Evolutionary conservation across 768 basidiomycete genomes (phyloP).

Genomic region (Pleurotus djamor): DNA sequence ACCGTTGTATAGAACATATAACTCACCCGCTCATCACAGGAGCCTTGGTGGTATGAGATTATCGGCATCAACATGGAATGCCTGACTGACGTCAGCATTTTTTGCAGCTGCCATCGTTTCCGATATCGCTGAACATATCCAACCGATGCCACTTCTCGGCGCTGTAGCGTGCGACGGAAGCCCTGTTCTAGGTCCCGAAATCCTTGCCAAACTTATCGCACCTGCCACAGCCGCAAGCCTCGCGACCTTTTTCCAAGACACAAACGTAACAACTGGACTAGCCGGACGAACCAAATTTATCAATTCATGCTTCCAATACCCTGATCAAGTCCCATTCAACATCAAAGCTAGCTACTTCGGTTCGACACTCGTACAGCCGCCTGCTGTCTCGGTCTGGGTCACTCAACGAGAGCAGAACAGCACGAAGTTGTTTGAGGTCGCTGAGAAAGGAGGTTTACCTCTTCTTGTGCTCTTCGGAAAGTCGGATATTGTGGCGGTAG

Average conservation of each 20-base stretch:
- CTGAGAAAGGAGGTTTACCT: constrained; percentile 21
- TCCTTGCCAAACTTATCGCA: constrained; percentile 16
- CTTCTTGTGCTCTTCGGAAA: constrained; percentile 17
- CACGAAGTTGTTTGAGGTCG: constrained; percentile 21
- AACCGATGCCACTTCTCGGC: constrained; percentile 26
- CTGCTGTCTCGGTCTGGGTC: constrained; percentile 16
- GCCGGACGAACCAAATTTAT: constrained; percentile 20
- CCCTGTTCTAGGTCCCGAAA: constrained; percentile 20
- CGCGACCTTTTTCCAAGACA: constrained; percentile 18
- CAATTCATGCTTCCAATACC: constrained; percentile 21
- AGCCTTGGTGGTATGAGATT: no score
- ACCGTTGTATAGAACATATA: no score
- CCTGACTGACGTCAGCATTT: no score
- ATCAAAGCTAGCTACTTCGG: constrained; percentile 22
- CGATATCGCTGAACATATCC: constrained; percentile 21
- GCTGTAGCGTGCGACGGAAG: constrained; percentile 23
- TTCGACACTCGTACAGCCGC: constrained; percentile 14
- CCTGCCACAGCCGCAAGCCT: constrained; percentile 15
- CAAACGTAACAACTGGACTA: constrained; percentile 16
- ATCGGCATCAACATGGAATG: no score
- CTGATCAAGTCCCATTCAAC: constrained; percentile 19
- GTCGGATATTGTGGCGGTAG: neutral
- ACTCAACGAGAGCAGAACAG: constrained; percentile 22
- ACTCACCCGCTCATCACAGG: no score
- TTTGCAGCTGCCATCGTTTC: constrained; percentile 25